Evolutionary conservation across 495 filamentous ascomycete species (phyloP), one percentile per base, ranked within the genome.

Genomic region (Podospora pseudocomata): DNA sequence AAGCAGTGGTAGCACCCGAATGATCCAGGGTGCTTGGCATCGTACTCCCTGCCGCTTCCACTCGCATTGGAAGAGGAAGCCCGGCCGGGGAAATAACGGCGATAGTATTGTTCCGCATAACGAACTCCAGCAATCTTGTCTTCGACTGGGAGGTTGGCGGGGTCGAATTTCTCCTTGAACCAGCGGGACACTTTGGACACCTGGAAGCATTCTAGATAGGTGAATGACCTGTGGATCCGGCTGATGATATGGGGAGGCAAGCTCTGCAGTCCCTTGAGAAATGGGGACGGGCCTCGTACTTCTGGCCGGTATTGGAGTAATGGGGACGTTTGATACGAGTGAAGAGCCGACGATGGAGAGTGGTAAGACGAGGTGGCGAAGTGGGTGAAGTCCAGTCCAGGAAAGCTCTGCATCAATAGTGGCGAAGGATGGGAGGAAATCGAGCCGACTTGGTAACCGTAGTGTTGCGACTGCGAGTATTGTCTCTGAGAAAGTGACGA

Each of bases 1-100:
- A 67, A 75, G 63, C 76, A 78, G 65, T 75, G 72, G n/a, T 76
- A 78, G 57, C 76, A 78, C 2, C 55, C 74, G 18, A 75, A 71
- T n/a, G 59, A 70, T 9, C 60, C 72, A 6, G 68, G 63, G 19
- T 59, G 23, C 59, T 59, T 60, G 19, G 26, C n/a, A 4, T 69
- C 59, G 5, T 44, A 32, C 56, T 68, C 60, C 23, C 59, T 60
- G 18, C 27, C 23, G 5, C n/a, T 27, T 11, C 27, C 63, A 56
- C 57, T 30, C 20, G 7, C 27, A 34, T 23, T 65, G 32, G 18
- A 64, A 54, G 67, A 4, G 7, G 34, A 19, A 59, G 65, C 15
- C 20, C 28, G 34, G 34, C 55, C 57, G 11, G 68, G 67, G n/a
- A 64, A 72, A 28, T 72, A 67, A 9, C 70, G 70, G 44, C 69